Percentiles rank a stretch among this genome's conserved stretches.
Conservation (phyloP, 768 basidiomycete species). For the Termitomyces sp. region DNA sequence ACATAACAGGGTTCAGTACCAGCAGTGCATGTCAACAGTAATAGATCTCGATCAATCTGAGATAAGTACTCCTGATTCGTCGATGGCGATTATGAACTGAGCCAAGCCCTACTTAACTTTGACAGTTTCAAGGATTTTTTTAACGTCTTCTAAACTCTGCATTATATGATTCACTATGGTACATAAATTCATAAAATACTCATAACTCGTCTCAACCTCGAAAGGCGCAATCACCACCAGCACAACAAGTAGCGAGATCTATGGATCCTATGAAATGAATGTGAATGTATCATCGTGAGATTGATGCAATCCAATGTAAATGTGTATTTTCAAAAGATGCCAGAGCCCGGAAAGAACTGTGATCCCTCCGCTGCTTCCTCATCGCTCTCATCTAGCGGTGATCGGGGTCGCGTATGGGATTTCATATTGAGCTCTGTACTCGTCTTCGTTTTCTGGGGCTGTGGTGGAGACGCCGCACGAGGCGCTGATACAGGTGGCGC, state of each 20-base stretch:
- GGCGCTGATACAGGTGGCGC: slow-evolving; percentile 8
- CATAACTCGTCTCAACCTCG: background rate
- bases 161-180: background rate
- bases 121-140: too few relatives aligned
- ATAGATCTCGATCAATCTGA: too few relatives aligned
- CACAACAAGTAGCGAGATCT: background rate
- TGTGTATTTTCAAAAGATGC: slow-evolving; percentile 21
- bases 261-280: background rate
- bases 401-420: slow-evolving; percentile 23
- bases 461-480: slow-evolving; percentile 5
- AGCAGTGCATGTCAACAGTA: too few relatives aligned
- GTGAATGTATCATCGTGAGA: background rate
- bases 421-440: slow-evolving; percentile 39
- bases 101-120: too few relatives aligned
- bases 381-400: slow-evolving; percentile 12
- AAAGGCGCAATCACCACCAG: background rate
- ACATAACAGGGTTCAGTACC: too few relatives aligned
- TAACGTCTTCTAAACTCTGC: background rate
- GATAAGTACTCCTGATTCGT: too few relatives aligned
- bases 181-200: background rate
- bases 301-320: background rate
- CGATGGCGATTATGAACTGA: too few relatives aligned
- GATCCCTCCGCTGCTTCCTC: slow-evolving; percentile 22
- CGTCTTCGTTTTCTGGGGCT: slow-evolving; percentile 22
- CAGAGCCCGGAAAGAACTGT: slow-evolving; percentile 34